Evolutionary conservation across 1,284 basidiomycete genomes (phyloP), one percentile per base, ranked within the genome.

Genomic region (Fomitopsis palustris): DNA sequence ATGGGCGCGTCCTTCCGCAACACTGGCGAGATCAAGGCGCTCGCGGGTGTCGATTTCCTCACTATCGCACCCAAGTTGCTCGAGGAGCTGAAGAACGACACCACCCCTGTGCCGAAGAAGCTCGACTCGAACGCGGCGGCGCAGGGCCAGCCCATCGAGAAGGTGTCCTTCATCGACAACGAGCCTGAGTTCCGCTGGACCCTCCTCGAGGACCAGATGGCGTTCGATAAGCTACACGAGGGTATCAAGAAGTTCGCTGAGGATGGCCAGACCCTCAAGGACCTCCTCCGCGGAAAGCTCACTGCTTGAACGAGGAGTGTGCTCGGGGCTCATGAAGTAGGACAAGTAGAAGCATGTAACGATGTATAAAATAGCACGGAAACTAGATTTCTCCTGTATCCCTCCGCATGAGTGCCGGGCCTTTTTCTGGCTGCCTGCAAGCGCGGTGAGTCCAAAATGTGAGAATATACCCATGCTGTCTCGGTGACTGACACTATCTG

Each of bases 1-100:
- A 99, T 99, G 96, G 96, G 96, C 75, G 96, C 96, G 63, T 97
- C 95, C 57, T 99, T 99, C 95, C 92, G 95, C 74, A 96, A 96
- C 81, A 88, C 93, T 60, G 92, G 93, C 70, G 96, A 98, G 81
- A 98, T 99, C 80, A 92, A 89, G 75, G 86, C 93, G 21, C 86
- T 99, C 58, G 95, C 96, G 62, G 96, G 96, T 69, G 92, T 96
- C 66, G 96, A 98, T 80, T 97, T 92, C 87, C 82, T 98, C 65
- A 98, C 96, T 71, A 98, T 98, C 72, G 81, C 96, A 16, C 96
- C 96, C 63, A 73, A 85, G 59, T 85, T 98, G 53, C 90, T 98
- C 66, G 93, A 98, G 74, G 87, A 98, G 79, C 90, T 98, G 74
- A 90, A 92, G 81, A 88, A 88, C 69, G 92, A 90, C 41, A 82